phyloP scores from a whole-genome alignment of 768 basidiomycete genomes.

The Mycena polygramma region DNA sequence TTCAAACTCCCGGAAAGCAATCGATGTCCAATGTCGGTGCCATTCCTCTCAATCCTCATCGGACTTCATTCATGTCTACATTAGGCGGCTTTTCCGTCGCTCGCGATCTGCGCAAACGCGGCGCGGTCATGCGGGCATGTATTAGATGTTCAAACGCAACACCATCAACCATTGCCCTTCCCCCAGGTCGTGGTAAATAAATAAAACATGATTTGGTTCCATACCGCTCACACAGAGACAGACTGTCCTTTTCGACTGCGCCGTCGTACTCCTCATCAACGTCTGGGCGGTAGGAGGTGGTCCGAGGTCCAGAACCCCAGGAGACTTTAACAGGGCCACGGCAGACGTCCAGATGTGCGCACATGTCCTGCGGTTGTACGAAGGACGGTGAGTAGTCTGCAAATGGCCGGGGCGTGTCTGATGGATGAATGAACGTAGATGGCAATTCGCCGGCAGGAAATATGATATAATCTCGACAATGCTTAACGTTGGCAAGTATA shows the following conservation, averaged over 20 bases:
- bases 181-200: constrained; percentile 27
- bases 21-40: not conserved
- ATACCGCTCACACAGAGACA: constrained; percentile 6
- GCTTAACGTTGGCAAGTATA: constrained; percentile 10
- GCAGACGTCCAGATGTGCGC: constrained; percentile 56
- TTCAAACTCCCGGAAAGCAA: constrained; percentile 7
- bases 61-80: not conserved
- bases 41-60: not conserved
- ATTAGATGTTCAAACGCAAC: constrained; percentile 47
- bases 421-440: not conserved
- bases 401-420: not conserved
- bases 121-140: constrained; percentile 31
- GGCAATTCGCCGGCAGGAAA: constrained; percentile 15
- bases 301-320: constrained; percentile 29
- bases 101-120: constrained; percentile 31
- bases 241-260: constrained; percentile 49
- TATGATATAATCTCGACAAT: constrained; percentile 20
- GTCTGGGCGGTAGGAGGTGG: constrained; percentile 52
- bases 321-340: constrained; percentile 49
- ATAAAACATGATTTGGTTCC: not conserved
- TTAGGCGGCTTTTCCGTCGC: constrained; percentile 14
- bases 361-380: constrained; percentile 38
- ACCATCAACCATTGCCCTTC: constrained; percentile 31
- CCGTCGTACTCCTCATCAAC: constrained; percentile 56
- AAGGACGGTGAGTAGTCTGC: not conserved